Evolutionary conservation across 306 rosid genomes (phyloP).

Genomic region (Erythrophleum fordii): DNA sequence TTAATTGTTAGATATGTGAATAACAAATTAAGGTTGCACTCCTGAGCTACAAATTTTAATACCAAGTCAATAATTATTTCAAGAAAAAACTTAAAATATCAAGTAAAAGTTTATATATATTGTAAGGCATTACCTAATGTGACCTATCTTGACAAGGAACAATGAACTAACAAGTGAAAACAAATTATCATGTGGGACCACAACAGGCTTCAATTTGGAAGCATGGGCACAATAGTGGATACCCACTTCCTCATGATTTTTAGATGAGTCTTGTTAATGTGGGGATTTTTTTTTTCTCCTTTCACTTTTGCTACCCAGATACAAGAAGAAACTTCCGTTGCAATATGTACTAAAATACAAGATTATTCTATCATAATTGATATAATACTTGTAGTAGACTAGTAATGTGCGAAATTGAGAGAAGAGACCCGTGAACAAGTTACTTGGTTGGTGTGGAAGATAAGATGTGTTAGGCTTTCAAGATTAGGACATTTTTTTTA

Average conservation of each 20-base stretch:
- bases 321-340: neutral
- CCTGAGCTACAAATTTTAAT: no score
- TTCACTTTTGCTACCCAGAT: neutral
- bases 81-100: no score
- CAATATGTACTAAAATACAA: neutral
- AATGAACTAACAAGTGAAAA: neutral
- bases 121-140: no score
- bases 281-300: neutral
- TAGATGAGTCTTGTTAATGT: no score
- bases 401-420: neutral
- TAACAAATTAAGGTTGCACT: no score
- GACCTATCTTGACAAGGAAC: no score
- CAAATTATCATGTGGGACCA: neutral
- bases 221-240: neutral
- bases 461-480: constrained; percentile 20
- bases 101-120: no score
- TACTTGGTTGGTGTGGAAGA: constrained; percentile 15
- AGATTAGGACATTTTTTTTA: constrained; percentile 11
- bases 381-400: no score
- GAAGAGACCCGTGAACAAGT: constrained; percentile 28
- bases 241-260: neutral
- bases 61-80: no score
- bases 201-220: neutral
- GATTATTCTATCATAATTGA: neutral
- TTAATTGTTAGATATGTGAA: no score